A percentile compares a stretch with the other conserved stretches of the same genome.
Evolutionary conservation across 352 stramenopile genomes (phyloP).

Genomic region (Globisporangium irregulare): DNA sequence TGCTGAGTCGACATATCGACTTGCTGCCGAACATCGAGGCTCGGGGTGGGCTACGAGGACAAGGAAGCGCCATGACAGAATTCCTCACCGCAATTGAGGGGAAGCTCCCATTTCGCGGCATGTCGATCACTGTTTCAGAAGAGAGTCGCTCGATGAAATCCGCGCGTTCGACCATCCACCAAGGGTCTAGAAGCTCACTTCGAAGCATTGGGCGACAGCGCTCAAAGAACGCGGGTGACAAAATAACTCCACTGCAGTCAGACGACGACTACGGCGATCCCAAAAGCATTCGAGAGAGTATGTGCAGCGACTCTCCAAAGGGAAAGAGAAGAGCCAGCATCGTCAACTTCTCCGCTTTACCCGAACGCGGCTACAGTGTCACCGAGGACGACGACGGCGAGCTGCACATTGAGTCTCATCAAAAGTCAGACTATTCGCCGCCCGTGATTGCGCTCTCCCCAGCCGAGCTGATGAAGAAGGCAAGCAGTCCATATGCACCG

Average conservation of each 20-base stretch:
- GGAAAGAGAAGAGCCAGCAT: neutral
- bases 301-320: neutral
- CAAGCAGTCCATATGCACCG: conserved; percentile 23
- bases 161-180: neutral
- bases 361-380: neutral
- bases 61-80: conserved; percentile 22
- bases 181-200: conserved; percentile 5
- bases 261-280: conserved; percentile 13
- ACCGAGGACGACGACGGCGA: conserved; percentile 7
- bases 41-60: neutral
- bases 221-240: conserved; percentile 2
- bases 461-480: conserved; percentile 51
- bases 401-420: neutral
- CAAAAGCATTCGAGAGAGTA: neutral
- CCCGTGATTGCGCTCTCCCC: conserved; percentile 46
- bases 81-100: conserved; percentile 11
- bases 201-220: conserved; percentile 1
- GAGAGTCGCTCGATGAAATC: conserved; percentile 9
- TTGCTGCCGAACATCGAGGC: conserved; percentile 42
- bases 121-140: conserved; percentile 22
- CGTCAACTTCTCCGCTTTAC: conserved; percentile 5
- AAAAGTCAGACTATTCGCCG: neutral
- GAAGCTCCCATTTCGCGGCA: conserved; percentile 25
- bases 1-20: conserved; percentile 48
- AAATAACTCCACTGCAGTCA: conserved; percentile 10